Base-by-base conservation (phyloP, 129 eudicot genomes). In the Lactuca saligna region DNA sequence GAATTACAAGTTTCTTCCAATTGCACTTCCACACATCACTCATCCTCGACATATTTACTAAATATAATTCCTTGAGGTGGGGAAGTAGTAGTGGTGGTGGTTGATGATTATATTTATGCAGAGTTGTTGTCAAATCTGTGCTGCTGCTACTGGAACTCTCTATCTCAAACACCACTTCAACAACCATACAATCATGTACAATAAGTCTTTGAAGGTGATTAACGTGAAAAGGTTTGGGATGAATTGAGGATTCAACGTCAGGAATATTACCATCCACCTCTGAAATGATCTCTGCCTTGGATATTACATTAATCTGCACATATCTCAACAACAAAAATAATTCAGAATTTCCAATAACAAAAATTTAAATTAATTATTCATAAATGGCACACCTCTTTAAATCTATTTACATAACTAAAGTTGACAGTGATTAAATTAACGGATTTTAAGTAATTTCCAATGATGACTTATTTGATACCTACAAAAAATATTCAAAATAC, bases 11-110 rank as follows among this genome's bases (percentile, higher is more conserved):
- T 7, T 37, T 38, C 9, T 62, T 37, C 51, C 67, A 62, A 39
- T 38, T 38, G 41, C 67, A 62, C 51, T 62, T 62, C 67, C 67
- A 62, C 53, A 62, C 53, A 62, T 39, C 8, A 39, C 17, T 62
- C 54, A 62, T 62, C 14, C 17, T 37, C 14, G 16, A 54, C 67
- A 62, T 37, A 15, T 1, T 0, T 0, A 0, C 0, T 62, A 62
- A 10, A 0, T 0, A 0, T 62, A 62, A 39, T 1, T 1, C 0
- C 17, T 62, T 1, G n/a, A 62, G 51, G 66, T 8, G 2, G 34
- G 54, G 51, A 17, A 62, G 34, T 39, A 39, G 14, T 17, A n/a
- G 39, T 11, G 9, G 41, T 11, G 9, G 41, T 59, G n/a, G 65
- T 60, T 34, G 65, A 12, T 60, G 56, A 50, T n/a, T 15, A 12